Percentiles rank a stretch among this genome's conserved stretches.
Conservation (phyloP, 202 grass and related monocot species). For the Bolboschoenoplectus hybrid region DNA sequence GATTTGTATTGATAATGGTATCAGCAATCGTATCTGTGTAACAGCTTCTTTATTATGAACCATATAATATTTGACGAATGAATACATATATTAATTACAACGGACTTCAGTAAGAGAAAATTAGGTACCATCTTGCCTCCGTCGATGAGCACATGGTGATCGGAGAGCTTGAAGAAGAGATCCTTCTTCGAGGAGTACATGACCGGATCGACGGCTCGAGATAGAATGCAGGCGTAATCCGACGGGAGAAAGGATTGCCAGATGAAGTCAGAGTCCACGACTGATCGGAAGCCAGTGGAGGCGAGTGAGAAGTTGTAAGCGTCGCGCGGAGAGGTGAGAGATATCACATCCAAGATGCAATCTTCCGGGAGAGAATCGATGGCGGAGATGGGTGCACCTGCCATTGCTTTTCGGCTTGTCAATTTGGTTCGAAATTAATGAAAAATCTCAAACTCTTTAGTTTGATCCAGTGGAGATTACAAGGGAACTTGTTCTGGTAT, state of each 20-base stretch:
- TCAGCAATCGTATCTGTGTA: too few relatives aligned
- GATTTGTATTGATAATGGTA: too few relatives aligned
- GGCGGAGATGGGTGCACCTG: neutral
- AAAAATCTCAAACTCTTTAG: too few relatives aligned
- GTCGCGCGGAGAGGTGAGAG: conserved; percentile 55
- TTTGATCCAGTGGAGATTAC: too few relatives aligned
- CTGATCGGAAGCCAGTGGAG: conserved; percentile 56
- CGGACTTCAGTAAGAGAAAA: neutral
- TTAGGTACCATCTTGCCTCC: conserved; percentile 53
- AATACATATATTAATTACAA: neutral
- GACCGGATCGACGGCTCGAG: conserved; percentile 38
- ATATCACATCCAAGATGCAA: conserved; percentile 63
- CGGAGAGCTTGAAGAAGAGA: conserved; percentile 70
- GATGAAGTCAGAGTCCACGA: conserved; percentile 57
- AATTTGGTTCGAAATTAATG: too few relatives aligned
- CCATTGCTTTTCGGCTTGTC: too few relatives aligned
- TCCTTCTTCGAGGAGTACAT: conserved; percentile 54
- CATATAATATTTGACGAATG: too few relatives aligned
- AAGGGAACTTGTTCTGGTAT: too few relatives aligned
- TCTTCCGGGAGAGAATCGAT: conserved; percentile 58
- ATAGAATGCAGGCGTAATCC: conserved; percentile 54
- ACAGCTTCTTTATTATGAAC: neutral
- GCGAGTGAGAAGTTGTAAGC: conserved; percentile 57
- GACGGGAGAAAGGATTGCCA: conserved; percentile 61
- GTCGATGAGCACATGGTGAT: conserved; percentile 57